These are phyloP conservation scores for Tillandsia leiboldiana DNA, from an alignment of 176 grass and related monocot genomes.

Conservation along the genomic window DNA sequence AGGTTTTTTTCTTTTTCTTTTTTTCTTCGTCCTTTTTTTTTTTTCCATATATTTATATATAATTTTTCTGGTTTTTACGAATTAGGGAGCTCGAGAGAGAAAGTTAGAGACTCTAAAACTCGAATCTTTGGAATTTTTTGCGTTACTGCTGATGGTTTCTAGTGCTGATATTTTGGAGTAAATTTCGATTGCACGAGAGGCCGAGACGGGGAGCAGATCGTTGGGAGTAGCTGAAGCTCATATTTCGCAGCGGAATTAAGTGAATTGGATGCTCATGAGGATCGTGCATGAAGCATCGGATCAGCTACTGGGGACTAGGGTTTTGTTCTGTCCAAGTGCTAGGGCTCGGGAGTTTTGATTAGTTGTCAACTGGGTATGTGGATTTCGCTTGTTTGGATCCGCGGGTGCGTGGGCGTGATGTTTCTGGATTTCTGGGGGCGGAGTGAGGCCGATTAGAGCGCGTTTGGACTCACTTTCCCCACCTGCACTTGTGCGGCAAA, in stretches of 20 bases:
- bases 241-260: too few relatives aligned
- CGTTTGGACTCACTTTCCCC: neutral
- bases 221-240: too few relatives aligned
- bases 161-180: neutral
- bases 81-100: neutral
- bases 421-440: slow-evolving; percentile 21
- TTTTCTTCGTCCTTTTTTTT: too few relatives aligned
- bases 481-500: neutral
- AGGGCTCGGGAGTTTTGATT: neutral
- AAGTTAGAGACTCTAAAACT: neutral
- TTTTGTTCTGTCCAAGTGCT: neutral
- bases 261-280: neutral
- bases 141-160: neutral
- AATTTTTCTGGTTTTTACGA: neutral
- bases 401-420: slow-evolving; percentile 8
- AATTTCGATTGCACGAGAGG: too few relatives aligned
- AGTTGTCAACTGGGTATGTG: slow-evolving; percentile 13
- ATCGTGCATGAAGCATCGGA: neutral
- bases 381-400: slow-evolving; percentile 24
- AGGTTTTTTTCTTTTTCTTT: too few relatives aligned
- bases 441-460: slow-evolving; percentile 9
- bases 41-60: too few relatives aligned
- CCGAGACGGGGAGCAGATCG: too few relatives aligned
- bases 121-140: neutral
- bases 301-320: neutral